Conservation (phyloP, 192 early-diverging fungal species). For the Mycoemilia scoparia region DNA sequence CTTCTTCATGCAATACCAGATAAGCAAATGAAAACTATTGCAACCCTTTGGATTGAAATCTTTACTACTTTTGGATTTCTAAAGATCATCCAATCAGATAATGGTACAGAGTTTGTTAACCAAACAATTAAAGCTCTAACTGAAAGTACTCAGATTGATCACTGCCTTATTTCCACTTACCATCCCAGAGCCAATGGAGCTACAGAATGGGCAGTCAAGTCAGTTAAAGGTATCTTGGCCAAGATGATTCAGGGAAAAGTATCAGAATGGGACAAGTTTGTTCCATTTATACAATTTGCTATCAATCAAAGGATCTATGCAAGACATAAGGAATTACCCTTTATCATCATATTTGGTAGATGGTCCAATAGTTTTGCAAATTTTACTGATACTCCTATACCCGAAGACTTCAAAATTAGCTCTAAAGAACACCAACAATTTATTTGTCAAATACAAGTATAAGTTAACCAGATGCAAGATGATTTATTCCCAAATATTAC, state of each 20-base stretch:
- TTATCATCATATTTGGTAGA: constrained; percentile 25
- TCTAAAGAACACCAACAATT: not conserved
- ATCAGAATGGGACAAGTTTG: constrained; percentile 11
- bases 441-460: constrained; percentile 1
- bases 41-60: not conserved
- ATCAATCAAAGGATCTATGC: constrained; percentile 13
- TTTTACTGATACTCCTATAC: too few relatives aligned
- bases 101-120: constrained; percentile 31
- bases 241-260: constrained; percentile 9
- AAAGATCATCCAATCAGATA: constrained; percentile 9
- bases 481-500: not conserved
- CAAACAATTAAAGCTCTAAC: constrained; percentile 6
- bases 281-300: constrained; percentile 15
- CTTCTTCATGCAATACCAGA: not conserved
- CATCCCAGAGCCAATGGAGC: constrained; percentile 25
- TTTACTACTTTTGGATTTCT: constrained; percentile 6
- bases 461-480: constrained; percentile 1
- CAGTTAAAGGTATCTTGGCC: constrained; percentile 5
- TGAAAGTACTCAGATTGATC: constrained; percentile 5
- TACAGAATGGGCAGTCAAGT: constrained; percentile 19
- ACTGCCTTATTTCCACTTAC: constrained; percentile 18
- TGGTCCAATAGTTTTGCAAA: constrained; percentile 10
- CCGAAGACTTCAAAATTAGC: constrained; percentile 9
- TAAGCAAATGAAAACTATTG: not conserved
- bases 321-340: constrained; percentile 16